Base-by-base conservation (phyloP, 2,329 filamentous ascomycete species). In the Exophiala alcalophila region DNA sequence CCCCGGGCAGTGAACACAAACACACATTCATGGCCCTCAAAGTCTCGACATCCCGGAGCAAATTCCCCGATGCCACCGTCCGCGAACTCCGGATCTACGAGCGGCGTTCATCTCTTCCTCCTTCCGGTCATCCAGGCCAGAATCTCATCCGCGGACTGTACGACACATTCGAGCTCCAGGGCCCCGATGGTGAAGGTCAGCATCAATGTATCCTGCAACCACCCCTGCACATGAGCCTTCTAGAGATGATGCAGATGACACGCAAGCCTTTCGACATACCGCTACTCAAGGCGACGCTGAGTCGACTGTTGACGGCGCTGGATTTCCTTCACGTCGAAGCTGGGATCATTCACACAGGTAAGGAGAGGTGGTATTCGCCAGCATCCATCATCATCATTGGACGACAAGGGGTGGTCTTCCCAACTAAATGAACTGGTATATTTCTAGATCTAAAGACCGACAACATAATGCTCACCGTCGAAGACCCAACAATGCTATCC, bases 201-300 rank as follows among this genome's bases (percentile, higher is more conserved):
- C 62, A 67, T 52, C 49, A 41, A 30, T 68, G 64, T 28, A 59
- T 68, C 4, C 60, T 68, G 5, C 64, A 50, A 54, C 40, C 30
- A 4, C 30, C 30, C 5, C 18, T 33, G 30, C 30, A 33, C 4
- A 33, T 33, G 30, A 33, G 25, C 16, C 19, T 40, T 42, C 46
- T 47, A 23, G 42, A 49, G 26, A 20, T 49, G 28, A 5, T 4
- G 8, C 29, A 12, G 9, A 39, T 40, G 20, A 27, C 40, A 27
- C 31, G 24, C 5, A 2, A 27, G 5, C 25, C 24, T 1, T 27
- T 44, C 4, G 28, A 45, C 20, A 12, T 40, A 21, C 24, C 38
- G n/a, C 24, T 48, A 5, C 27, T 48, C 3, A 44, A 48, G 2
- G 29, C 23, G 34, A 48, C 40, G 12, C 14, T 44, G 1, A 23